A percentile compares a stretch with the other conserved stretches of the same genome.
phyloP scores from a whole-genome alignment of 805 yeast species.

The Kluyveromyces dobzhanskii region DNA sequence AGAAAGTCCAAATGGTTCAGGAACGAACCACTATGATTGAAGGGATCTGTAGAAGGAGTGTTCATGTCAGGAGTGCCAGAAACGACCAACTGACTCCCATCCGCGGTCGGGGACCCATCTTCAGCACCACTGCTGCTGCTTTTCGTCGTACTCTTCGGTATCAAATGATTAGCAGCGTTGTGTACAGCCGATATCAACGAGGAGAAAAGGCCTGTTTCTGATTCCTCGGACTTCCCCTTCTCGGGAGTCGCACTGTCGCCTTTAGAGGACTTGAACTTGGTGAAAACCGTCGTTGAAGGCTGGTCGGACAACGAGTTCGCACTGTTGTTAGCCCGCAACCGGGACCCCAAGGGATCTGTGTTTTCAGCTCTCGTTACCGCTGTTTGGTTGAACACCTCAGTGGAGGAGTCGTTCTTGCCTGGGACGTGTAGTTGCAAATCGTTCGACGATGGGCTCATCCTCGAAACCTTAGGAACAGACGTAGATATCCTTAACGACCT shows the following conservation, averaged over 20 bases:
- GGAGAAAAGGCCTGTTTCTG: constrained; percentile 33
- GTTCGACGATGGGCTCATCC: background rate
- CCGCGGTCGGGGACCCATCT: background rate
- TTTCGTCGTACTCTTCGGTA: constrained; percentile 6
- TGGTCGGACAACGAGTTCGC: background rate
- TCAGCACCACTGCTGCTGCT: background rate
- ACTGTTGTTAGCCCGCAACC: constrained; percentile 2
- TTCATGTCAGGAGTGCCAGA: too few relatives aligned
- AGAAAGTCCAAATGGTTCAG: constrained; percentile 32
- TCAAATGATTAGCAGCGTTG: constrained; percentile 32
- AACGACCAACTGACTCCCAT: too few relatives aligned
- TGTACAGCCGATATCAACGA: constrained; percentile 41
- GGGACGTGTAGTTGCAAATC: background rate
- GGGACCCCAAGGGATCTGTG: constrained; percentile 2
- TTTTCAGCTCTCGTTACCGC: background rate
- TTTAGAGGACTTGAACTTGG: background rate
- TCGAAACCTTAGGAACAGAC: background rate
- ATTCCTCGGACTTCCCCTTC: constrained; percentile 5
- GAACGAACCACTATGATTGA: constrained; percentile 20
- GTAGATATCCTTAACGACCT: constrained; percentile 1
- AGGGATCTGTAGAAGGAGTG: background rate
- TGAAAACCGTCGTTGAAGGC: background rate
- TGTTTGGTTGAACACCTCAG: background rate
- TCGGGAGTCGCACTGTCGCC: constrained; percentile 2
- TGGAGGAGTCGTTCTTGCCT: background rate